Conservation (phyloP, 2,329 filamentous ascomycete species). For the Hymenoscyphus occultus region DNA sequence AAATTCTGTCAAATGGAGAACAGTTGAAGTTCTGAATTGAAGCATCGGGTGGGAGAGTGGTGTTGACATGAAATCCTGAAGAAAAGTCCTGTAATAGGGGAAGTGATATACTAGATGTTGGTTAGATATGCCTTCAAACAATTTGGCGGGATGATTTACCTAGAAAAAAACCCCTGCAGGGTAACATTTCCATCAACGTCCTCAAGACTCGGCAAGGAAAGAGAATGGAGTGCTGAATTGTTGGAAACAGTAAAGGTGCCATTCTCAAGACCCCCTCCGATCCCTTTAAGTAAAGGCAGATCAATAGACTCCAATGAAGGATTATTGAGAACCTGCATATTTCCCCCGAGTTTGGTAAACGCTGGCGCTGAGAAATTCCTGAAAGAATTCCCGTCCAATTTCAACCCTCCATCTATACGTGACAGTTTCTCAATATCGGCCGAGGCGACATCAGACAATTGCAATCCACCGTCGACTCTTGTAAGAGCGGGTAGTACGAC, state of each 20-base stretch:
- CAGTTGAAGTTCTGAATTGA: conserved; percentile 12
- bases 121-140: not conserved
- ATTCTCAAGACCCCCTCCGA: conserved; percentile 9
- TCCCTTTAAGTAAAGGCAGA: conserved; percentile 3
- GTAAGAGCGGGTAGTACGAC: conserved; percentile 7
- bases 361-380: conserved; percentile 9
- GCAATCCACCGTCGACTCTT: not conserved
- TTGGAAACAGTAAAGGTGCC: conserved; percentile 11
- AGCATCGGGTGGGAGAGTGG: not conserved
- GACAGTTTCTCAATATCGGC: conserved; percentile 5
- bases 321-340: conserved; percentile 13
- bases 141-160: not conserved
- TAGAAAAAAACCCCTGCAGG: conserved; percentile 9
- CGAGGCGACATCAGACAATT: not conserved
- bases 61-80: conserved; percentile 12
- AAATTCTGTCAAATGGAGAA: conserved; percentile 12
- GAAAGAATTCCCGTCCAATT: conserved; percentile 10
- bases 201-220: conserved; percentile 4
- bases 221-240: conserved; percentile 7
- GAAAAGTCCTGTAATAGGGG: conserved; percentile 7
- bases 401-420: conserved; percentile 3
- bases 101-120: conserved; percentile 9
- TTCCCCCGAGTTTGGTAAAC: conserved; percentile 12
- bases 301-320: not conserved
- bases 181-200: conserved; percentile 12